Evolutionary conservation across 129 eudicot genomes (phyloP).

Genomic region (Escallonia herrerae): DNA sequence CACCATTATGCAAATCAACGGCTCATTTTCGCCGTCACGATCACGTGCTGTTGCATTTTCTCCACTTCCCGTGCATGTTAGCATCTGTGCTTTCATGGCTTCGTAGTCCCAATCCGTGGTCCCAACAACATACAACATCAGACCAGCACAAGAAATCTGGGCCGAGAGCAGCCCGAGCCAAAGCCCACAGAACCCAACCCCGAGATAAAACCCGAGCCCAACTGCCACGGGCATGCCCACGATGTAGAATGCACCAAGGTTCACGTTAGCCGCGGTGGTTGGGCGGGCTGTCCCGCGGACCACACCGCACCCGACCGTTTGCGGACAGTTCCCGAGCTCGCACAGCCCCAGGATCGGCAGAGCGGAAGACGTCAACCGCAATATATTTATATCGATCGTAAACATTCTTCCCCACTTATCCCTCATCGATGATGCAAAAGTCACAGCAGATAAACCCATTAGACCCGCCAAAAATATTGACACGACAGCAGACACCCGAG

Average conservation of each 20-base stretch:
- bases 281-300: conserved; percentile 77
- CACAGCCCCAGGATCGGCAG: conserved; percentile 61
- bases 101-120: conserved; percentile 64
- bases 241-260: conserved; percentile 61
- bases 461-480: conserved; percentile 37
- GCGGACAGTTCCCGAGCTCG: conserved; percentile 79
- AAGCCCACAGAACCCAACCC: conserved; percentile 60
- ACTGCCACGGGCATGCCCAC: conserved; percentile 76
- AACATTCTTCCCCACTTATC: conserved; percentile 53
- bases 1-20: conserved; percentile 43
- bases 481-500: conserved; percentile 44
- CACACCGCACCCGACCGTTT: conserved; percentile 79
- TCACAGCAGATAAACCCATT: conserved; percentile 53
- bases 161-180: conserved; percentile 81
- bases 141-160: conserved; percentile 72
- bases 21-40: conserved; percentile 40
- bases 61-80: conserved; percentile 41
- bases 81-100: conserved; percentile 53
- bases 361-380: conserved; percentile 40
- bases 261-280: conserved; percentile 57
- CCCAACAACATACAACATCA: conserved; percentile 64
- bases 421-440: conserved; percentile 40
- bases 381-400: conserved; percentile 38
- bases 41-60: conserved; percentile 15
- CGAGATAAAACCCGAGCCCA: conserved; percentile 45